phyloP scores from a whole-genome alignment of 768 basidiomycete genomes.

The Flagelloscypha sp. region DNA sequence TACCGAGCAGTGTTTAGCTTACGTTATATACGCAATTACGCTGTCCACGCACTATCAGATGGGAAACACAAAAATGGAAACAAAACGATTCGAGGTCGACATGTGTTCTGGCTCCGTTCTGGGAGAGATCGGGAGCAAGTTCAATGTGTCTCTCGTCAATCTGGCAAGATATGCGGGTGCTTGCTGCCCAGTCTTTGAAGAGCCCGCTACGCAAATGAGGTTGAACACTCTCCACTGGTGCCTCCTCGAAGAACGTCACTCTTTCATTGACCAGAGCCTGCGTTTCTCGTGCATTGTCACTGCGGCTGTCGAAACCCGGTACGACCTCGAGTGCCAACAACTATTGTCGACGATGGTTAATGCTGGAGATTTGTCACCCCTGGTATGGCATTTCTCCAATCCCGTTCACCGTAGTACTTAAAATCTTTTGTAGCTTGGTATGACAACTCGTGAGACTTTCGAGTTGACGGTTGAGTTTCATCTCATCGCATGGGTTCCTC shows the following conservation, averaged over 20 bases:
- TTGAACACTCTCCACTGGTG: conserved; percentile 99
- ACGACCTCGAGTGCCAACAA: conserved; percentile 97
- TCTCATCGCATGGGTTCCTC: conserved; percentile 97
- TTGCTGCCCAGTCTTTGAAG: no score
- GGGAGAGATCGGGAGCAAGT: conserved; percentile 92
- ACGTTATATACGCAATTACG: no score
- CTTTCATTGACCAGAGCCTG: conserved; percentile 77
- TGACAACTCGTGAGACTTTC: conserved; percentile 99
- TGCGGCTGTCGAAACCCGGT: conserved; percentile 94
- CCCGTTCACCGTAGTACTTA: no score
- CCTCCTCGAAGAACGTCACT: conserved; percentile 99
- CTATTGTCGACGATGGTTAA: no score
- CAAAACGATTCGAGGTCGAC: no score
- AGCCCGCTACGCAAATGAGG: conserved; percentile 99
- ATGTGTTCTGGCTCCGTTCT: no score
- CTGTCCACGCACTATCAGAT: no score
- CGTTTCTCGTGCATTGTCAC: conserved; percentile 96
- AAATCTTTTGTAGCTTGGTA: no score
- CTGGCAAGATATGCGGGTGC: conserved; percentile 85
- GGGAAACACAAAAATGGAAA: no score
- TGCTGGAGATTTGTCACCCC: no score
- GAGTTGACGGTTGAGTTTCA: conserved; percentile 93
- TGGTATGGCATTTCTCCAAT: no score
- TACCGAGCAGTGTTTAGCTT: no score
- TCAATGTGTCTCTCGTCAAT: conserved; percentile 86